phyloP scores from a whole-genome alignment of 2,329 filamentous ascomycete genomes.

The Monilinia fructigena region DNA sequence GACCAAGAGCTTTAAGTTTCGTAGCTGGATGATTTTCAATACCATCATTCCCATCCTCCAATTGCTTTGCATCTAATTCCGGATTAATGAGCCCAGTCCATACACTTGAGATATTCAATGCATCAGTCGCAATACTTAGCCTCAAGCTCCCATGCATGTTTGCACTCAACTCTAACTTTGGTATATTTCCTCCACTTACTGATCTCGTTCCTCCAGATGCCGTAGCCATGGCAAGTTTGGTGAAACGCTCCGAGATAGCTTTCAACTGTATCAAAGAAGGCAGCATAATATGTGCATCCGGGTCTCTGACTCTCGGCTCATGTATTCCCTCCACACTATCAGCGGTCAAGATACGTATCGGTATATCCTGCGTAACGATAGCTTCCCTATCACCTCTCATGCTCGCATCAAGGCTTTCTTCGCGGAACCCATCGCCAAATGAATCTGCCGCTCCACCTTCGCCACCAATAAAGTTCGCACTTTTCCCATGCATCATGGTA shows the following conservation, averaged over 20 bases:
- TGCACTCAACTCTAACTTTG: slow-evolving; percentile 81
- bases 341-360: slow-evolving; percentile 84
- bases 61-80: slow-evolving; percentile 74
- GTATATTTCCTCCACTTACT: slow-evolving; percentile 40
- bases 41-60: slow-evolving; percentile 62
- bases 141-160: slow-evolving; percentile 92
- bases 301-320: slow-evolving; percentile 85
- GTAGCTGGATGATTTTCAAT: slow-evolving; percentile 81
- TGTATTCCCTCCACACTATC: slow-evolving; percentile 87
- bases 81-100: slow-evolving; percentile 89
- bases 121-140: slow-evolving; percentile 77
- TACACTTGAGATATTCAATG: slow-evolving; percentile 77
- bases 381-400: slow-evolving; percentile 76
- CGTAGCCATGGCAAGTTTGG: slow-evolving; percentile 67
- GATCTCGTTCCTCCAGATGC: slow-evolving; percentile 31
- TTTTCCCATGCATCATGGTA: slow-evolving; percentile 54
- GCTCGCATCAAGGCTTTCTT: slow-evolving; percentile 53
- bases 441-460: slow-evolving; percentile 43
- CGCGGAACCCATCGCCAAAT: slow-evolving; percentile 49
- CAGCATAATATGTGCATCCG: slow-evolving; percentile 90
- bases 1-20: slow-evolving; percentile 70
- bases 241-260: slow-evolving; percentile 92
- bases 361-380: slow-evolving; percentile 91
- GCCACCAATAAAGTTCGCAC: slow-evolving; percentile 37
- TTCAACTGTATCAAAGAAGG: slow-evolving; percentile 87